Evolutionary conservation across 2,329 filamentous ascomycete species (phyloP).

Genomic region (Diplodia scrobiculata): DNA sequence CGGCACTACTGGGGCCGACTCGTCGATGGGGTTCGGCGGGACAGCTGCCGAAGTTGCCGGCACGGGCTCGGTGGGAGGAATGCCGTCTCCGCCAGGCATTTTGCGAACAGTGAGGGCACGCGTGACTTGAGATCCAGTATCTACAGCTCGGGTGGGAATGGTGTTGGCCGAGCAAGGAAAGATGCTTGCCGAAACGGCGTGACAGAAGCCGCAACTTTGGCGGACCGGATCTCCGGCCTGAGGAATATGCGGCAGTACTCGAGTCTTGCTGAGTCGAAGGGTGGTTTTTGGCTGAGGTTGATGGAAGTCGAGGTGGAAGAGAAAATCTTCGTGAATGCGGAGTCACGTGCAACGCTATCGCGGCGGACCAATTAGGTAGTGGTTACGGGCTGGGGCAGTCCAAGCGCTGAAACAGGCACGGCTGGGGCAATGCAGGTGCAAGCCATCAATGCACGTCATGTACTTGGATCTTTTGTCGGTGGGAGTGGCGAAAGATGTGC

Average conservation of each 20-base stretch:
- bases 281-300: neutral
- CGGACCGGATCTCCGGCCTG: neutral
- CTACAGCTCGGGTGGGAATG: slow-evolving; percentile 13
- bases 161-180: slow-evolving; percentile 14
- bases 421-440: slow-evolving; percentile 1
- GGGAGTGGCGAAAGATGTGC: slow-evolving; percentile 9
- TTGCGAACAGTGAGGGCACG: neutral
- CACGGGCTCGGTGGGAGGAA: slow-evolving; percentile 5
- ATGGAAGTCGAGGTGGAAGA: neutral
- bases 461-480: neutral
- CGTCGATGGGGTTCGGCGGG: slow-evolving; percentile 16
- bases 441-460: slow-evolving; percentile 7
- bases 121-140: slow-evolving; percentile 9
- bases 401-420: slow-evolving; percentile 9
- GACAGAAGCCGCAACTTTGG: neutral
- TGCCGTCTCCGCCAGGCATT: slow-evolving; percentile 20
- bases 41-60: neutral
- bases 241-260: neutral
- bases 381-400: neutral
- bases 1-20: slow-evolving; percentile 6
- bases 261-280: neutral
- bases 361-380: neutral
- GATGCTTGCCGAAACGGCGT: neutral
- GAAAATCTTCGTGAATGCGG: slow-evolving; percentile 16
- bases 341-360: slow-evolving; percentile 25